Percentiles rank a stretch among this genome's conserved stretches.
These are phyloP conservation scores for Manihot esculenta DNA, from an alignment of 441 rosid species.

Conservation along the genomic window DNA sequence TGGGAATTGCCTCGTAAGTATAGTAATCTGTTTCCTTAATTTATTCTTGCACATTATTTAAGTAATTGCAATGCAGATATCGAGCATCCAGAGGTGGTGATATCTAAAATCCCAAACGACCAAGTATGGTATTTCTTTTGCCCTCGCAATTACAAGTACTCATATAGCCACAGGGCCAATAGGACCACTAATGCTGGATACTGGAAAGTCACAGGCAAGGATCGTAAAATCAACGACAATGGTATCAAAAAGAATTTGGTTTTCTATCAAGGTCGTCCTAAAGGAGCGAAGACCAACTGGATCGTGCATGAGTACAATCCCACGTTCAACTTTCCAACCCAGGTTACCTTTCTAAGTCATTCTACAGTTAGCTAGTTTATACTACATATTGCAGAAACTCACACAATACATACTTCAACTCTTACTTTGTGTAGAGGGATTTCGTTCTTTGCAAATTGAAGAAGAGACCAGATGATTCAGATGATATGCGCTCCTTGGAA, in stretches of 20 bases:
- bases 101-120: slow-evolving; percentile 1
- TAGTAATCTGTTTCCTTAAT: slow-evolving; percentile 9
- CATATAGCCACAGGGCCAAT: slow-evolving; percentile 7
- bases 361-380: not conserved
- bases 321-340: slow-evolving; percentile 1
- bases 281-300: slow-evolving; percentile 42
- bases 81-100: not conserved
- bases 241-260: slow-evolving; percentile 50
- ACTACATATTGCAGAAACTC: no score
- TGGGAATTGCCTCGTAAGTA: slow-evolving; percentile 45
- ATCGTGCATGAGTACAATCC: slow-evolving; percentile 53
- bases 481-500: not conserved
- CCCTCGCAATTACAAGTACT: slow-evolving; percentile 18
- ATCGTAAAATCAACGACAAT: slow-evolving; percentile 29
- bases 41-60: no score
- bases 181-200: slow-evolving; percentile 24
- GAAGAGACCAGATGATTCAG: slow-evolving; percentile 10
- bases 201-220: slow-evolving; percentile 33
- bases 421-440: slow-evolving; percentile 16
- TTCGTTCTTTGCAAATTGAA: slow-evolving; percentile 31
- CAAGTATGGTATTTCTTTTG: slow-evolving; percentile 28
- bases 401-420: no score
- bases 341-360: slow-evolving; percentile 1
- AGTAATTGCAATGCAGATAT: slow-evolving; percentile 4
- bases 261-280: slow-evolving; percentile 36